phyloP scores from a whole-genome alignment of 2,329 filamentous ascomycete genomes.

The Teratosphaeria gauchensis region DNA sequence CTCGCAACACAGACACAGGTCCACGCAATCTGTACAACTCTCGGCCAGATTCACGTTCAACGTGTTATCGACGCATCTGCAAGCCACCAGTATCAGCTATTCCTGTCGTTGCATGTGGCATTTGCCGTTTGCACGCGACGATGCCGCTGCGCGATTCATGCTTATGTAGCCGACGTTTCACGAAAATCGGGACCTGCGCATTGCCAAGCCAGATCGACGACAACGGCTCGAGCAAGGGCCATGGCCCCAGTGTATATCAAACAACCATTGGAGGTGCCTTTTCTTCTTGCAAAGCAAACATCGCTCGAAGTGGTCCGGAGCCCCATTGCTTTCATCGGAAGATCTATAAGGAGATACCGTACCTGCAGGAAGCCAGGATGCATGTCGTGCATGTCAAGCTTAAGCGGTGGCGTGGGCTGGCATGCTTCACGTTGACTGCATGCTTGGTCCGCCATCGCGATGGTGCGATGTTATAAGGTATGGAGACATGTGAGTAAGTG shows the following conservation, averaged over 20 bases:
- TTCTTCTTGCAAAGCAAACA: neutral
- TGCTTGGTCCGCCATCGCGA: neutral
- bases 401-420: neutral
- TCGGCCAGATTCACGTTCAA: neutral
- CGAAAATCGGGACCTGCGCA: neutral
- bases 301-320: neutral
- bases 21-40: neutral
- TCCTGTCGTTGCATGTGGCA: neutral
- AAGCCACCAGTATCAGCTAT: neutral
- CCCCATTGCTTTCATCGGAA: neutral
- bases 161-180: neutral
- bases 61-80: neutral
- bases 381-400: neutral
- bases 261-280: neutral
- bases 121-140: neutral
- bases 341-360: neutral
- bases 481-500: neutral
- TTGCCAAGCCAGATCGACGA: neutral
- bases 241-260: neutral
- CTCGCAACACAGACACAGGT: neutral
- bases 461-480: neutral
- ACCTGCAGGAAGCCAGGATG: neutral
- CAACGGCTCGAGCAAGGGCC: neutral
- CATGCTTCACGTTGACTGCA: neutral
- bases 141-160: neutral